Conservation (phyloP, 164 flowering plant species). For the Magnolia kwangsiensis region DNA sequence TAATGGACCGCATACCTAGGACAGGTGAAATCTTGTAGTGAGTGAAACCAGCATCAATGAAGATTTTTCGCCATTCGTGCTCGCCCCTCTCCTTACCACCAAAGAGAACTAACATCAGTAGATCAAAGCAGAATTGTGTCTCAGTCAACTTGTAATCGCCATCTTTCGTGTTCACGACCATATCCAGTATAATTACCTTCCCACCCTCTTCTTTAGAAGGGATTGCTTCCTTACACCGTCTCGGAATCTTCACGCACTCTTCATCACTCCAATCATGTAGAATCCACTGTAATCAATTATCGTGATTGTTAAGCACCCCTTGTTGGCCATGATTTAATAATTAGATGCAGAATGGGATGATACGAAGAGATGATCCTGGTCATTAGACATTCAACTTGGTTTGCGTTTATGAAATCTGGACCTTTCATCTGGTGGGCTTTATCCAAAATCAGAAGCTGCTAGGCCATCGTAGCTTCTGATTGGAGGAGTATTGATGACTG, state of each 20-base stretch:
- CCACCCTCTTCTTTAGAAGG: conserved; percentile 22
- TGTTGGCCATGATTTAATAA: too few species aligned
- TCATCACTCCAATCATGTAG: conserved; percentile 38
- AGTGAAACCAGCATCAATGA: conserved; percentile 4
- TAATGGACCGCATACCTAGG: not conserved
- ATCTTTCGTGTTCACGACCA: conserved; percentile 16
- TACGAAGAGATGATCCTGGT: too few species aligned
- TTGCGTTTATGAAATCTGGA: too few species aligned
- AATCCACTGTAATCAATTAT: conserved; percentile 3
- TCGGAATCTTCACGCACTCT: conserved; percentile 36
- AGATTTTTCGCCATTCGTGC: conserved; percentile 9
- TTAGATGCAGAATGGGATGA: too few species aligned
- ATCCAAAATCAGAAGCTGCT: too few species aligned
- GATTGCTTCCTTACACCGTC: conserved; percentile 39
- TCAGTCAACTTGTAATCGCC: not conserved
- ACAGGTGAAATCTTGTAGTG: not conserved
- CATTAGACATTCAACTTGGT: too few species aligned
- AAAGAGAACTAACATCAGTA: conserved; percentile 1
- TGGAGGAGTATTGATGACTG: too few species aligned
- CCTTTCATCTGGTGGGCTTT: too few species aligned
- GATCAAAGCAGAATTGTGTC: not conserved
- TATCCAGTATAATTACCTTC: conserved; percentile 43
- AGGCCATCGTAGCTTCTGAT: too few species aligned
- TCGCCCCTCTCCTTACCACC: conserved; percentile 14
- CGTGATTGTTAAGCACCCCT: not conserved